Conservation (phyloP, 2,329 filamentous ascomycete genomes). For the Paramyrothecium roridum region DNA sequence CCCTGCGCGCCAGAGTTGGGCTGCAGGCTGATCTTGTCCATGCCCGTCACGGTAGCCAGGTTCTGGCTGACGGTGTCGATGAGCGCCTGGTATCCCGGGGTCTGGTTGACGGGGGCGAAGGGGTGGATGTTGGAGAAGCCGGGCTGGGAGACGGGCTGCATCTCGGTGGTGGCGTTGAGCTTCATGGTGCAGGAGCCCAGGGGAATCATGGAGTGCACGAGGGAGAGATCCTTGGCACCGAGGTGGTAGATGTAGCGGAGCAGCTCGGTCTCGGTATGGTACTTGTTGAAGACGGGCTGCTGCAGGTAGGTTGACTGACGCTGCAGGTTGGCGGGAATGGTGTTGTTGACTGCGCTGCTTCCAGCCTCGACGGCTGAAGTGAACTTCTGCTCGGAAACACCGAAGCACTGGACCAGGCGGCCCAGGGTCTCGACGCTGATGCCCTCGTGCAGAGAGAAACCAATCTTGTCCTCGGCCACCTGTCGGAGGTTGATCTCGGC, state of each 20-base stretch:
- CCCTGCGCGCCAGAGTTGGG: constrained; percentile 96
- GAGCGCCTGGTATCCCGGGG: constrained; percentile 67
- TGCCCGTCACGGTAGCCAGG: constrained; percentile 80
- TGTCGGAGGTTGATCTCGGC: constrained; percentile 22
- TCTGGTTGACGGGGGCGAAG: constrained; percentile 64
- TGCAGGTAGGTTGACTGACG: constrained; percentile 75
- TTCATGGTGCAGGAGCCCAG: constrained; percentile 98
- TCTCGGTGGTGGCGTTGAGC: constrained; percentile 89
- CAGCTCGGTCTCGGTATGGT: constrained; percentile 93
- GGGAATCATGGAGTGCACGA: constrained; percentile 96
- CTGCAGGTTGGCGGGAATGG: constrained; percentile 58
- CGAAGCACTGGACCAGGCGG: constrained; percentile 18
- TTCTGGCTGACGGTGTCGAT: constrained; percentile 72
- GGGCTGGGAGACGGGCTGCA: constrained; percentile 64
- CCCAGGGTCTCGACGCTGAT: constrained; percentile 16
- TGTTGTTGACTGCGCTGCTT: constrained; percentile 30
- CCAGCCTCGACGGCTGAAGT: constrained; percentile 18
- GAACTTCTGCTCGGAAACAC: constrained; percentile 19
- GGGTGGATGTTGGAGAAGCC: constrained; percentile 68
- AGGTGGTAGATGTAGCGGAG: constrained; percentile 91
- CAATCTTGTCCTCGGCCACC: constrained; percentile 24
- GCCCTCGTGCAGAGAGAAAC: constrained; percentile 26
- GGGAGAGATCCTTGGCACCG: constrained; percentile 88
- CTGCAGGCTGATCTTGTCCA: constrained; percentile 83
- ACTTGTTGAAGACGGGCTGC: constrained; percentile 90